Percentiles rank a stretch among this genome's conserved stretches.
Evolutionary conservation across 768 basidiomycete genomes (phyloP).

Genomic region (Mycena alexandri): DNA sequence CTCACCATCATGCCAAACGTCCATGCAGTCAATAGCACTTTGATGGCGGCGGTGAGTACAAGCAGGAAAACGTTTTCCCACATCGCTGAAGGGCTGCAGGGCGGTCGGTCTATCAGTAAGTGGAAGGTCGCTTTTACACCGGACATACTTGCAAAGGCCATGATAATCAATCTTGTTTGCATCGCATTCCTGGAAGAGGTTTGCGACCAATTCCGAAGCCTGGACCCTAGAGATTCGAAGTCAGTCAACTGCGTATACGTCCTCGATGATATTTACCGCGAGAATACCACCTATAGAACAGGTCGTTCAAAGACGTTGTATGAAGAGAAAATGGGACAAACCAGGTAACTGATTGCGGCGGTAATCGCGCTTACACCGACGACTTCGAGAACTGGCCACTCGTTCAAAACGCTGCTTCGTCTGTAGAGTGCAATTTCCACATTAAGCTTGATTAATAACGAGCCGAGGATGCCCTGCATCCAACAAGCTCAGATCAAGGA

Average conservation of each 20-base stretch:
- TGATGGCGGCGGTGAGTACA: conserved; percentile 70
- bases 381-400: conserved; percentile 78
- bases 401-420: conserved; percentile 63
- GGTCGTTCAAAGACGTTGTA: neutral
- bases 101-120: conserved; percentile 10
- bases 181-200: conserved; percentile 88
- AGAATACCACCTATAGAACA: conserved; percentile 69
- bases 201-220: conserved; percentile 85
- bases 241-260: neutral
- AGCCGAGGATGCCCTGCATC: conserved; percentile 71
- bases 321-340: conserved; percentile 44
- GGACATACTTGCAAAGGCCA: conserved; percentile 83
- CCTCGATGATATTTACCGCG: conserved; percentile 55
- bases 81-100: conserved; percentile 69
- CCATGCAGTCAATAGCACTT: conserved; percentile 77
- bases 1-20: conserved; percentile 84
- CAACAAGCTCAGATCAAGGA: conserved; percentile 19
- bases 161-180: conserved; percentile 74
- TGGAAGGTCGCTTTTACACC: neutral
- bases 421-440: conserved; percentile 74
- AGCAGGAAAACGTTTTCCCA: conserved; percentile 78
- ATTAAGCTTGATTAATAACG: conserved; percentile 75
- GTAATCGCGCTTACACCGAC: conserved; percentile 72
- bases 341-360: conserved; percentile 78
- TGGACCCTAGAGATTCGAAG: conserved; percentile 62